A percentile compares a stretch with the other conserved stretches of the same genome.
Evolutionary conservation across 2,329 filamentous ascomycete genomes (phyloP).

Genomic region (Fusarium clavum): DNA sequence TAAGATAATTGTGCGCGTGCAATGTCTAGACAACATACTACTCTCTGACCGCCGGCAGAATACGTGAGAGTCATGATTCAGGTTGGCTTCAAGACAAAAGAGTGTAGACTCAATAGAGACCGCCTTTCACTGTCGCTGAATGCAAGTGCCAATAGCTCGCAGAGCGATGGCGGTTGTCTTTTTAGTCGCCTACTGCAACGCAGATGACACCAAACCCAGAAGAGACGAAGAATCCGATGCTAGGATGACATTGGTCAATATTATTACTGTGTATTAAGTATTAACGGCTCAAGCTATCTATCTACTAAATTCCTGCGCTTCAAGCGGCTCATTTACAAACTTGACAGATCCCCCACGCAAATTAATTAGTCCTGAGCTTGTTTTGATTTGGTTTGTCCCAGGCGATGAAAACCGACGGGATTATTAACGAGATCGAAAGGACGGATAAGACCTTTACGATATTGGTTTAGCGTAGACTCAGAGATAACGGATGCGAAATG

Average conservation of each 20-base stretch:
- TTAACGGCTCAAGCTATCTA: no score
- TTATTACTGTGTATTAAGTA: neutral
- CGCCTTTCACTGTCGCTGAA: constrained; percentile 1
- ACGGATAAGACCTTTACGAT: constrained; percentile 22
- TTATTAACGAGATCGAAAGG: constrained; percentile 14
- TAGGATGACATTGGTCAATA: constrained; percentile 7
- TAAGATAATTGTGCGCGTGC: constrained; percentile 5
- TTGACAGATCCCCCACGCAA: constrained; percentile 4
- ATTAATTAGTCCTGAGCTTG: constrained; percentile 9
- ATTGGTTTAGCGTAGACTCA: constrained; percentile 5
- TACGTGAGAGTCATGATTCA: constrained; percentile 13
- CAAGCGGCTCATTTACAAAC: neutral
- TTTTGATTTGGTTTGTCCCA: neutral
- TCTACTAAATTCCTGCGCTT: neutral
- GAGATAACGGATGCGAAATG: constrained; percentile 39
- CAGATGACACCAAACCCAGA: constrained; percentile 34
- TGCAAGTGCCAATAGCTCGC: constrained; percentile 11
- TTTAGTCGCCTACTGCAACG: constrained; percentile 14
- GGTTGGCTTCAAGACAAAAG: neutral
- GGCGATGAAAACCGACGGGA: constrained; percentile 2
- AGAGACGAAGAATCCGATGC: constrained; percentile 18
- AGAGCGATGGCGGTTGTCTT: constrained; percentile 35
- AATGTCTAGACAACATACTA: constrained; percentile 2
- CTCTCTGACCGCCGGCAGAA: neutral
- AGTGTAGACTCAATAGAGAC: constrained; percentile 10